A percentile compares a stretch with the other conserved stretches of the same genome.
These are phyloP conservation scores for Immersiella caudata DNA, from an alignment of 495 filamentous ascomycete species.

Conservation along the genomic window DNA sequence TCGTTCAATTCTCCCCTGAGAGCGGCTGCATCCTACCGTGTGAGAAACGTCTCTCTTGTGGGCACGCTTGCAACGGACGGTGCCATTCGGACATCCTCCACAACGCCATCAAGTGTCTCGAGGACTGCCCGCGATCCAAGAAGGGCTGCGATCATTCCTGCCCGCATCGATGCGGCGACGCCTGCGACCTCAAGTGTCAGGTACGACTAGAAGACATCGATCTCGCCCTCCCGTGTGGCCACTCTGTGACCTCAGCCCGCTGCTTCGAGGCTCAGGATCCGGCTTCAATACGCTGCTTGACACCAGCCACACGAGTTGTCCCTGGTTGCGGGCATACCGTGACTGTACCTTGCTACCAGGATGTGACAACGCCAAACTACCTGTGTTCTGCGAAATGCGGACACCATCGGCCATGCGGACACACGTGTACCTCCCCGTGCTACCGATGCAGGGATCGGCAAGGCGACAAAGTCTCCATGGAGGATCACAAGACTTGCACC, in stretches of 20 bases:
- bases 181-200: slow-evolving; percentile 28
- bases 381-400: slow-evolving; percentile 55
- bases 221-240: slow-evolving; percentile 60
- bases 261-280: slow-evolving; percentile 50
- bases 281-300: slow-evolving; percentile 34
- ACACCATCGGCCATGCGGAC: slow-evolving; percentile 58
- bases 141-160: slow-evolving; percentile 65
- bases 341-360: slow-evolving; percentile 52
- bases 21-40: slow-evolving; percentile 70
- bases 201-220: slow-evolving; percentile 26
- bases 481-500: slow-evolving; percentile 54
- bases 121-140: slow-evolving; percentile 60
- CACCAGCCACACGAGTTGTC: slow-evolving; percentile 46
- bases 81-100: slow-evolving; percentile 74
- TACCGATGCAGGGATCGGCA: slow-evolving; percentile 46
- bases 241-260: slow-evolving; percentile 46
- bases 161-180: slow-evolving; percentile 61
- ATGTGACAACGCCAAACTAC: slow-evolving; percentile 42
- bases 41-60: slow-evolving; percentile 62
- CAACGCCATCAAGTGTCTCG: slow-evolving; percentile 61
- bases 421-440: slow-evolving; percentile 60
- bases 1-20: slow-evolving; percentile 64
- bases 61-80: slow-evolving; percentile 68
- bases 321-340: slow-evolving; percentile 59
- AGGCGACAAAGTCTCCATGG: slow-evolving; percentile 18